Conservation (phyloP, 306 rosid species). For the Ammopiptanthus mongolicus region DNA sequence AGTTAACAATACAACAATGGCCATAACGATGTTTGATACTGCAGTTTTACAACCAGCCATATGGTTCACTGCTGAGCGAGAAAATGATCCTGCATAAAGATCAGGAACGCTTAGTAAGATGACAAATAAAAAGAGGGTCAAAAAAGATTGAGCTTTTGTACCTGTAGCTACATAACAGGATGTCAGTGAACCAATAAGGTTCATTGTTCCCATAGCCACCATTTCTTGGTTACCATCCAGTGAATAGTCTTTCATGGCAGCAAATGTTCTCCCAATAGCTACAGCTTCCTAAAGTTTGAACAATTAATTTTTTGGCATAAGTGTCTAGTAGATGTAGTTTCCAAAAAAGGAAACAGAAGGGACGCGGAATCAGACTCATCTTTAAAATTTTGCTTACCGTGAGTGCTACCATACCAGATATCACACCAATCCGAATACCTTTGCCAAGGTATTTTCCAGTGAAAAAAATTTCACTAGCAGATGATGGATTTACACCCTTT, state of each 20-base stretch:
- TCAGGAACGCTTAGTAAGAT: background rate
- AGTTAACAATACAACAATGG: slow-evolving; percentile 55
- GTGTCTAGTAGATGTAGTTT: background rate
- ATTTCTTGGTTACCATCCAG: slow-evolving; percentile 89
- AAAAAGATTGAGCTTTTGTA: slow-evolving; percentile 7
- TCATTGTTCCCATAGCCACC: slow-evolving; percentile 92
- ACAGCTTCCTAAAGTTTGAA: slow-evolving; percentile 62
- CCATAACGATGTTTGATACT: slow-evolving; percentile 79
- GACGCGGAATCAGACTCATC: background rate
- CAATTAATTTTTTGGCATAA: background rate
- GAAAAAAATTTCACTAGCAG: slow-evolving; percentile 52
- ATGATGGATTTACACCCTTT: slow-evolving; percentile 64
- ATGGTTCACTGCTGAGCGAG: slow-evolving; percentile 82
- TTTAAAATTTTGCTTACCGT: slow-evolving; percentile 45
- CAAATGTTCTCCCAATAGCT: slow-evolving; percentile 94
- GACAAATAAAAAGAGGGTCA: background rate
- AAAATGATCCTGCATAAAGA: slow-evolving; percentile 62
- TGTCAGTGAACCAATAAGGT: slow-evolving; percentile 74
- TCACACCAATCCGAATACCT: slow-evolving; percentile 60
- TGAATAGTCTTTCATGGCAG: slow-evolving; percentile 67
- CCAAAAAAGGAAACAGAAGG: background rate
- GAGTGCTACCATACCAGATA: slow-evolving; percentile 65
- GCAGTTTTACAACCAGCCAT: slow-evolving; percentile 90
- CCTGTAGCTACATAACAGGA: slow-evolving; percentile 86
- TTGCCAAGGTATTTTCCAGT: slow-evolving; percentile 48